These are phyloP conservation scores for Podospora comata DNA, from an alignment of 495 filamentous ascomycete species.

Conservation along the genomic window DNA sequence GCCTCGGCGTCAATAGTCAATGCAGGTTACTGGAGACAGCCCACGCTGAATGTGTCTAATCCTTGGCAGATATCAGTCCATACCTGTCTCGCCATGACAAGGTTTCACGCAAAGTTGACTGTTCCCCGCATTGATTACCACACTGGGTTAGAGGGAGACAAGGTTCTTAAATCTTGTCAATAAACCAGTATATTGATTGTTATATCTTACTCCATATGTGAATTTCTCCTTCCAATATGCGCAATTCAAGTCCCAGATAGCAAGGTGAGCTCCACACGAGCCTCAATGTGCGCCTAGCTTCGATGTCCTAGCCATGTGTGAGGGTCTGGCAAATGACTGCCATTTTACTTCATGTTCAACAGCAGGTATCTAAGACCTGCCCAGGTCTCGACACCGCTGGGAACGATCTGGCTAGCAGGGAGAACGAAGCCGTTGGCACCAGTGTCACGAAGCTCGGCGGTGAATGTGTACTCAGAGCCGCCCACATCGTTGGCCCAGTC, in stretches of 20 bases:
- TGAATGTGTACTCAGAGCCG: slow-evolving; percentile 53
- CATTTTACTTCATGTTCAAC: slow-evolving; percentile 39
- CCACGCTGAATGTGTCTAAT: too few species aligned
- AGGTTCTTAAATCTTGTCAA: too few species aligned
- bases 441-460: slow-evolving; percentile 48
- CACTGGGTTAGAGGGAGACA: too few species aligned
- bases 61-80: too few species aligned
- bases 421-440: slow-evolving; percentile 55
- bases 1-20: neutral
- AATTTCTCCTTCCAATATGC: neutral
- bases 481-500: slow-evolving; percentile 56
- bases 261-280: neutral
- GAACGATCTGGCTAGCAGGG: slow-evolving; percentile 53
- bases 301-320: neutral
- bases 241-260: neutral
- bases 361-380: slow-evolving; percentile 53
- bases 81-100: too few species aligned
- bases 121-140: too few species aligned
- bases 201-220: neutral
- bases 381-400: slow-evolving; percentile 50
- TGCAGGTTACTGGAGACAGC: neutral
- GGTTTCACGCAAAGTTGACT: too few species aligned
- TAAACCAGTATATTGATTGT: neutral
- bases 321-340: neutral
- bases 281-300: neutral